A percentile compares a stretch with the other conserved stretches of the same genome.
phyloP scores from a whole-genome alignment of 805 yeast genomes.

The Zygotorulaspora sp. region DNA sequence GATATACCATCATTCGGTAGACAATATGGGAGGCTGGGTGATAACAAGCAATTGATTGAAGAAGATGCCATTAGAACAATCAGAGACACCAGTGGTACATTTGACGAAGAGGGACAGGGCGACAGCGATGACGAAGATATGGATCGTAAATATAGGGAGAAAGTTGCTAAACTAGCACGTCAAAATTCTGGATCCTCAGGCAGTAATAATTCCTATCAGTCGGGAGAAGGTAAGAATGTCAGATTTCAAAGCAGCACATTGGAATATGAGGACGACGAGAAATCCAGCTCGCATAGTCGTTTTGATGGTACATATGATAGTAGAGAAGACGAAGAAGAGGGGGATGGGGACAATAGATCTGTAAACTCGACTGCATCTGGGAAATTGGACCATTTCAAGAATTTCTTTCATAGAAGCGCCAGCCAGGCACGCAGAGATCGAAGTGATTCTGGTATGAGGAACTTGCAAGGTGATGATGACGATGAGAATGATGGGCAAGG shows the following conservation, averaged over 20 bases:
- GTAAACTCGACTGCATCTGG: slow-evolving; percentile 7
- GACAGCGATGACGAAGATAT: slow-evolving; percentile 10
- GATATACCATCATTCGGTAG: slow-evolving; percentile 15
- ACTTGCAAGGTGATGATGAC: slow-evolving; percentile 16
- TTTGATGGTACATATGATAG: background rate
- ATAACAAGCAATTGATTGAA: slow-evolving; percentile 15
- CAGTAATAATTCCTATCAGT: slow-evolving; percentile 3
- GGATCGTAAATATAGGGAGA: slow-evolving; percentile 7
- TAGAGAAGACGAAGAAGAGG: slow-evolving; percentile 12
- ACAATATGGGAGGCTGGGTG: slow-evolving; percentile 1
- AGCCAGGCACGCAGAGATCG: slow-evolving; percentile 7
- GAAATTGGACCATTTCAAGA: slow-evolving; percentile 22
- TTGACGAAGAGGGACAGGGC: slow-evolving; percentile 10
- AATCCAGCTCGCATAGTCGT: background rate
- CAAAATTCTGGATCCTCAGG: slow-evolving; percentile 6
- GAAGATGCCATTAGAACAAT: slow-evolving; percentile 22
- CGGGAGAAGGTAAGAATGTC: slow-evolving; percentile 11
- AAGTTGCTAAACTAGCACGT: slow-evolving; percentile 10
- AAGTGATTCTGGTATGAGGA: slow-evolving; percentile 10
- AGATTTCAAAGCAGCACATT: slow-evolving; percentile 10
- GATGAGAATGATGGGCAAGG: slow-evolving; percentile 26
- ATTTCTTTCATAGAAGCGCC: slow-evolving; percentile 20
- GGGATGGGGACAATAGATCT: slow-evolving; percentile 3
- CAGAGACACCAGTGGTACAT: slow-evolving; percentile 17
- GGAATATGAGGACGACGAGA: slow-evolving; percentile 7